Conservation (phyloP, 495 filamentous ascomycete species). For the Aspergillus steynii region DNA sequence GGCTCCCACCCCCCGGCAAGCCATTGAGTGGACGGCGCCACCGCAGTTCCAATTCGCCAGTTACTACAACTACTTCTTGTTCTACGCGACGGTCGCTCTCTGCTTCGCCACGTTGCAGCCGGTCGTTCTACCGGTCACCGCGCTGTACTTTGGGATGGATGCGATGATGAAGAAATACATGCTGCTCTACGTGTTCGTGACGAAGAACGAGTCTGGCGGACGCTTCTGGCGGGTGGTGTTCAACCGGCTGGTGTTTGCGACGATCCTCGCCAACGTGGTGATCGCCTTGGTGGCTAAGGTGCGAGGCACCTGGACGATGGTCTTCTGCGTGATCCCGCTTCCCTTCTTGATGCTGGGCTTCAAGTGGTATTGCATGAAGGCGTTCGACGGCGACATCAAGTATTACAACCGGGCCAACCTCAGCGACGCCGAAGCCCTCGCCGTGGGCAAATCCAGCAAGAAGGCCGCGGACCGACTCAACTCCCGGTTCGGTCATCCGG, state of each 20-base stretch:
- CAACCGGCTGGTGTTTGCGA: constrained; percentile 87
- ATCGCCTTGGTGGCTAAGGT: constrained; percentile 73
- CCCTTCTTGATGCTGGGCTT: constrained; percentile 80
- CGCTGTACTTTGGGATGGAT: constrained; percentile 87
- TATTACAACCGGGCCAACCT: constrained; percentile 69
- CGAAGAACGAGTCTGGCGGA: constrained; percentile 95
- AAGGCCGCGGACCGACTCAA: constrained; percentile 70
- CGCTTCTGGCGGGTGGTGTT: constrained; percentile 87
- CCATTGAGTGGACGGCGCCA: constrained; percentile 92
- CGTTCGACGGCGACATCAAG: constrained; percentile 74
- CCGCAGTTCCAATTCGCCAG: constrained; percentile 91
- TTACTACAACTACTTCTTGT: constrained; percentile 96
- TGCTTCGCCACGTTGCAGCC: constrained; percentile 87
- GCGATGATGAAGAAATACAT: constrained; percentile 93
- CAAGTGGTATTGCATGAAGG: constrained; percentile 77
- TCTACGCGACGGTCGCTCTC: constrained; percentile 86
- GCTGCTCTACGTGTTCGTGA: constrained; percentile 90
- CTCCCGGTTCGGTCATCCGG: constrained; percentile 86
- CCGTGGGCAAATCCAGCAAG: constrained; percentile 44
- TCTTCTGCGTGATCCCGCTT: constrained; percentile 70
- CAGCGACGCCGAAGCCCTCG: constrained; percentile 58
- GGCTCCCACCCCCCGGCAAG: constrained; percentile 84
- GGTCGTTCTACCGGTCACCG: constrained; percentile 83
- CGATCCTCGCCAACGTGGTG: constrained; percentile 75
- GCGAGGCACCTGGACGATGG: constrained; percentile 54